Evolutionary conservation across 1,284 basidiomycete genomes (phyloP), one percentile per base, ranked within the genome.

Genomic region (Polyporus tsugae): DNA sequence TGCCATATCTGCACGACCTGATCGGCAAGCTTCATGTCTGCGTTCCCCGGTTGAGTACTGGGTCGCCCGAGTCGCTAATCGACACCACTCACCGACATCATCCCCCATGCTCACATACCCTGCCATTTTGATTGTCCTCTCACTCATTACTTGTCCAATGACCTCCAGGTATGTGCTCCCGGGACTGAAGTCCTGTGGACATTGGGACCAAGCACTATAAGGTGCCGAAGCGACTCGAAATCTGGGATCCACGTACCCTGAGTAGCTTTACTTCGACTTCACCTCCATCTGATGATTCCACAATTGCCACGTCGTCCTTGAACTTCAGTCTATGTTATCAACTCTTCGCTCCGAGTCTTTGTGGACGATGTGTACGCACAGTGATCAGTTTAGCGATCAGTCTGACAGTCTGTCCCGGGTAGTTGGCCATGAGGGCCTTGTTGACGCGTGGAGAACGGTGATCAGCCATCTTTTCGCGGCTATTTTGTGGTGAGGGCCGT

Each of bases 251-350:
- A 41, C 69, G 44, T 44, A 67, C 75, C 66, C 58, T 66, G 58
- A 70, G 53, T n/a, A 77, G 25, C 44, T 68, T 70, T 33, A 95
- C 81, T 13, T 83, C 83, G 17, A 96, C 85, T 76, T 95, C 84
- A 0, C 89, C 91, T 1, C 89, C 90, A 76, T 97, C 95, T 42
- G 85, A 84, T 0, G 93, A 86, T 73, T 91, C 84, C 35, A 95
- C 88, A 9, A 88, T 84, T 2, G 89, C 87, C 1, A 79, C 79
- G 9, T 87, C 86, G n/a, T 84, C 85, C n/a, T 85, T 82, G 66
- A 89, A 80, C 89, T 92, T 67, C 10, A 64, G 19, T 42, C 35
- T 22, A 36, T 29, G 29, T 22, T 15, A 25, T 35, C 33, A 62
- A 10, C 42, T 49, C 49, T 1, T 52, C 22, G 9, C 22, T 17